Base-by-base conservation (phyloP, 2,329 filamentous ascomycete genomes). In the Hypoxylon sp. region DNA sequence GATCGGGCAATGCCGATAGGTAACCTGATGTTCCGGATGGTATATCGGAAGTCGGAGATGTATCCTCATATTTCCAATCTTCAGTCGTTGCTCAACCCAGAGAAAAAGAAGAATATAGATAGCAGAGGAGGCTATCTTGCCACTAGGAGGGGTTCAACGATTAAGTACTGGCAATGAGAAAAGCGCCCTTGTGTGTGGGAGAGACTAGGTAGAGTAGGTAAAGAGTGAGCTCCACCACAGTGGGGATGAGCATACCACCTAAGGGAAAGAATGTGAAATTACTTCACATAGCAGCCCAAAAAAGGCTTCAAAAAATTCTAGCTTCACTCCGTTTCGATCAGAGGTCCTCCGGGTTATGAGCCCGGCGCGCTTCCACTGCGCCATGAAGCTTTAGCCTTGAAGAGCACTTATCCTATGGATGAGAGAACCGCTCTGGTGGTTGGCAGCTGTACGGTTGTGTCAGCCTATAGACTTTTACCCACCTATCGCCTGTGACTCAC, bases 291-390 rank as follows among this genome's bases (percentile, higher is more conserved):
- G 4, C 2, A 18, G 16, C 9, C 16, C n/a, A n/a, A n/a, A 18
- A 20, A 40, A 20, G 20, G 3, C 4, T 20, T 18, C 20, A 1
- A 44, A 42, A 60, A 60, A 42, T 45, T n/a, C 36, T 72, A 72
- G 71, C 71, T 71, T 58, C 64, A 66, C 62, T 70, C 63, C 64
- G 70, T 71, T 71, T 71, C 69, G 70, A 72, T 72, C 70, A 52
- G 63, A 70, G 64, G 70, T 65, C 70, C 70, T 72, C 70, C 71
- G 69, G 70, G 71, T 71, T 71, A 72, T 72, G 70, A 72, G 70
- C 71, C 71, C 71, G 70, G 71, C 69, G 70, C 69, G 70, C 70
- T 72, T 72, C 70, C 69, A 53, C 70, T 71, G 69, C 70, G 70
- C 70, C 70, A 72, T 63, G 61, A 68, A 71, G 70, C 70, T 72